Conservation (phyloP, 2,329 filamentous ascomycete genomes). For the Fusarium sp. region DNA sequence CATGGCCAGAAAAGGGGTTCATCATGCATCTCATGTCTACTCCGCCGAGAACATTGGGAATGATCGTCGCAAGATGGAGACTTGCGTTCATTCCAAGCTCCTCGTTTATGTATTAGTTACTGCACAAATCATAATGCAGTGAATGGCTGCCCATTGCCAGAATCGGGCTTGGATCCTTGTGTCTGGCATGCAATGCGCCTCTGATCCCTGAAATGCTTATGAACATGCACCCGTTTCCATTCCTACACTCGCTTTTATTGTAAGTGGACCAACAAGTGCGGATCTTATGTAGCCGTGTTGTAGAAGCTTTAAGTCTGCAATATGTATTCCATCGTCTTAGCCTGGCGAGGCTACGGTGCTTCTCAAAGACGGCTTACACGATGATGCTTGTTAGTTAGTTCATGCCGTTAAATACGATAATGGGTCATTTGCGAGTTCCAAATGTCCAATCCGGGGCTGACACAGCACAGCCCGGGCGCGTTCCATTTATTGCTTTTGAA, state of each 20-base stretch:
- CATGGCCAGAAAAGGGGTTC: conserved; percentile 42
- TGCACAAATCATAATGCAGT: conserved; percentile 36
- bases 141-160: conserved; percentile 6
- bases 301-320: background rate
- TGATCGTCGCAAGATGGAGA: conserved; percentile 38
- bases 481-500: conserved; percentile 39
- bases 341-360: background rate
- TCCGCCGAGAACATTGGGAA: conserved; percentile 13
- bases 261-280: background rate
- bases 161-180: conserved; percentile 25
- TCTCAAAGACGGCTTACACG: conserved; percentile 20
- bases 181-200: conserved; percentile 40
- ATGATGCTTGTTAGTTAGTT: conserved; percentile 13
- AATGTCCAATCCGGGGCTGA: conserved; percentile 37
- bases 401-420: conserved; percentile 25
- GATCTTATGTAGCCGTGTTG: background rate
- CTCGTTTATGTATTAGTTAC: conserved; percentile 23
- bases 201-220: conserved; percentile 25
- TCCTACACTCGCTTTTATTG: background rate
- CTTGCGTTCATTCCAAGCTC: conserved; percentile 39
- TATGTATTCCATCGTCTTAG: background rate
- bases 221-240: conserved; percentile 12
- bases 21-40: conserved; percentile 28
- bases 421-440: conserved; percentile 34
- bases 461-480: conserved; percentile 35